Base-by-base conservation (phyloP, 441 rosid genomes). In the Populus hybrid region DNA sequence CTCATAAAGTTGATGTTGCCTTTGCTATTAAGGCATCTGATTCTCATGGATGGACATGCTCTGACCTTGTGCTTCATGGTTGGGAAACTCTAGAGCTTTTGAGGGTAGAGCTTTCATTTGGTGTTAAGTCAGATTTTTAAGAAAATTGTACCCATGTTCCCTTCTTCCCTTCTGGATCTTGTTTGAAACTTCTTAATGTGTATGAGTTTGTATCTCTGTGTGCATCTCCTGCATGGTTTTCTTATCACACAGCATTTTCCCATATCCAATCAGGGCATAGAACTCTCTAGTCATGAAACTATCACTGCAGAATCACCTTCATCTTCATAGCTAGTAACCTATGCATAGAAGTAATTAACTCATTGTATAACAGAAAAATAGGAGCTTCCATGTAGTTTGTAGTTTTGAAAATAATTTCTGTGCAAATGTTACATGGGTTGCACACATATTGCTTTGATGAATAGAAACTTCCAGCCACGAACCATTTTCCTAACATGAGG, bases 151-250 rank as follows among this genome's bases (percentile, higher is more conserved):
- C 28, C 10, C 38, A 28, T 73, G 35, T 73, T 73, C 66, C 20
- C 67, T 20, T 73, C 67, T 73, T 73, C 42, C 46, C 35, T n/a
- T 73, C 23, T 10, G 67, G 66, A 6, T 57, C 67, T 57, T 57
- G 46, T 28, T 70, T 10, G 61, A 32, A 40, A 23, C n/a, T 38
- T 21, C 67, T 73, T 57, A 26, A 23, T 20, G 40, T 20, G n/a
- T 72, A 30, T 30, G 1, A 6, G 23, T 59, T 9, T 67, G 36
- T 26, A 30, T 2, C 36, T 32, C 10, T 67, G 24, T 36, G 35
- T 64, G 21, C 16, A 34, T 32, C 24, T 73, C 34, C 70, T 63
- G 8, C 16, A 28, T 28, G 69, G 11, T 0, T 64, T 61, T 26
- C 66, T 34, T 16, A 26, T 57, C 24, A 9, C 8, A 6, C 0